Evolutionary conservation across 495 filamentous ascomycete species (phyloP).

Genomic region (Aspergillus bertholletiae): DNA sequence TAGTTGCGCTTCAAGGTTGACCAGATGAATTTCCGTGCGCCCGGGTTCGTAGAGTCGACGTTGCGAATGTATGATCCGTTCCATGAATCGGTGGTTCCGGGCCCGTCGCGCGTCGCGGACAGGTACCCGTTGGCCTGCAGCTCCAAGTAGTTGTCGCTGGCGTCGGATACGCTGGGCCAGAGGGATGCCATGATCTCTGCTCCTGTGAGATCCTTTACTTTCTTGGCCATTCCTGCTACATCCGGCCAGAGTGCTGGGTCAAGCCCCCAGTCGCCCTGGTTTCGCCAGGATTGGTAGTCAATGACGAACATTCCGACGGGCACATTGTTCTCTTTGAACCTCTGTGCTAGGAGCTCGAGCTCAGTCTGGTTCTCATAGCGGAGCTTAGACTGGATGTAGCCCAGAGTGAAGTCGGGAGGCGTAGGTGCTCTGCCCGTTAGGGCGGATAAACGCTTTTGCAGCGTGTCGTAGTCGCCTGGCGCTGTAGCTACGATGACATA

Average conservation of each 20-base stretch:
- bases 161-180: slow-evolving; percentile 29
- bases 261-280: slow-evolving; percentile 31
- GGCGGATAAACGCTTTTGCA: slow-evolving; percentile 24
- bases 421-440: slow-evolving; percentile 23
- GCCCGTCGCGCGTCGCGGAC: slow-evolving; percentile 23
- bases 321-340: slow-evolving; percentile 18
- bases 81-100: slow-evolving; percentile 28
- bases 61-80: slow-evolving; percentile 31
- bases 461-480: slow-evolving; percentile 23
- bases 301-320: slow-evolving; percentile 31
- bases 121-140: slow-evolving; percentile 26
- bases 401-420: slow-evolving; percentile 27
- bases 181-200: slow-evolving; percentile 32
- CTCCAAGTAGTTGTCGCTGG: slow-evolving; percentile 26
- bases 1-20: slow-evolving; percentile 49
- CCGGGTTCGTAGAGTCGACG: slow-evolving; percentile 35
- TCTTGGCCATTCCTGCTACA: slow-evolving; percentile 18
- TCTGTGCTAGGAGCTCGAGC: slow-evolving; percentile 19
- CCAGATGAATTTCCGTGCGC: slow-evolving; percentile 49
- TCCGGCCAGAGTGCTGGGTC: slow-evolving; percentile 25
- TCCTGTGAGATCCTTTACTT: slow-evolving; percentile 26
- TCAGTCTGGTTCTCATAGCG: slow-evolving; percentile 31
- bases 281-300: slow-evolving; percentile 32
- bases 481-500: slow-evolving; percentile 21
- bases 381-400: slow-evolving; percentile 32